phyloP scores from a whole-genome alignment of 106 monocot genomes.

The Dendrobium huoshanense region DNA sequence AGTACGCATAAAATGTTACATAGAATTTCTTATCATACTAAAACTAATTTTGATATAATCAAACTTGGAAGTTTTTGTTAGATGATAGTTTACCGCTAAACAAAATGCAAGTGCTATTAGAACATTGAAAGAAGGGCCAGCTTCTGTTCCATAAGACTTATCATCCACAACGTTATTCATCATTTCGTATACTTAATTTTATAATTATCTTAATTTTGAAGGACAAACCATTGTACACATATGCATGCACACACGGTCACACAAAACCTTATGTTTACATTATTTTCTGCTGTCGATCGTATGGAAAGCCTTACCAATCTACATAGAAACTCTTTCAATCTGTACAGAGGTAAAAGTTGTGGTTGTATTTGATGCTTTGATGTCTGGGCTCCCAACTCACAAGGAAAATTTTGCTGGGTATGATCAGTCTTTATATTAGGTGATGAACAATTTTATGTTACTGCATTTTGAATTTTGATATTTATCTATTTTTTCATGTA shows the following conservation, averaged over 20 bases:
- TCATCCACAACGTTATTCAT: too few relatives aligned
- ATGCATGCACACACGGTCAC: neutral
- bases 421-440: neutral
- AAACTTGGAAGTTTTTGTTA: too few relatives aligned
- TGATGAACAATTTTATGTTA: neutral
- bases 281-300: neutral
- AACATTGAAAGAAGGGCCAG: too few relatives aligned
- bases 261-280: neutral
- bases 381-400: constrained; percentile 72
- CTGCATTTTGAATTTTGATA: neutral
- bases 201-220: too few relatives aligned
- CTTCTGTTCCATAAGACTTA: too few relatives aligned
- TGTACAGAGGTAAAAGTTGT: constrained; percentile 87
- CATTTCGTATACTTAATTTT: too few relatives aligned
- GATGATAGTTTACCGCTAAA: too few relatives aligned
- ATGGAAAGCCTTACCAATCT: neutral
- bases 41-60: too few relatives aligned
- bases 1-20: too few relatives aligned
- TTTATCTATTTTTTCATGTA: neutral
- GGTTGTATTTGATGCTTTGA: constrained; percentile 84
- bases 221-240: too few relatives aligned
- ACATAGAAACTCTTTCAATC: neutral
- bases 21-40: too few relatives aligned
- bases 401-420: constrained; percentile 82
- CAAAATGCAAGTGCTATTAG: too few relatives aligned